These are phyloP conservation scores for Colletotrichum karsti DNA, from an alignment of 2,329 filamentous ascomycete species.

Conservation along the genomic window DNA sequence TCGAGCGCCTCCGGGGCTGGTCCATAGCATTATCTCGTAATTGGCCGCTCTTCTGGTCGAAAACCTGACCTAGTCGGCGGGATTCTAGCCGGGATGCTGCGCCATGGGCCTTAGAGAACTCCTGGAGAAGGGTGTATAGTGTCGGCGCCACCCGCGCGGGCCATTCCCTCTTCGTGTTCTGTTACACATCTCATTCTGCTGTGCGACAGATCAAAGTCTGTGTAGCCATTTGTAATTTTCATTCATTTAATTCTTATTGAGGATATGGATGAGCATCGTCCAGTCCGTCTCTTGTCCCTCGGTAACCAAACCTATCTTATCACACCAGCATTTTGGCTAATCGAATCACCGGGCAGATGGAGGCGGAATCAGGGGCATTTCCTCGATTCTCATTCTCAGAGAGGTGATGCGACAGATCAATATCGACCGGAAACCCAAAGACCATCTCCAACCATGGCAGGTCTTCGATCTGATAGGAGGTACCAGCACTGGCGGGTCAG, in stretches of 20 bases:
- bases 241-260: background rate
- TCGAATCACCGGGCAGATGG: slow-evolving; percentile 8
- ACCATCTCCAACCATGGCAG: slow-evolving; percentile 27
- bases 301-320: background rate
- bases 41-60: no score
- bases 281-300: slow-evolving; percentile 14
- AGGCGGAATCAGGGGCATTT: slow-evolving; percentile 26
- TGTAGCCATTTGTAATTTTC: fast-evolving
- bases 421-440: background rate
- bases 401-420: slow-evolving; percentile 28
- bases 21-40: background rate
- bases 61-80: no score
- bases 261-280: background rate
- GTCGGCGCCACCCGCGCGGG: background rate
- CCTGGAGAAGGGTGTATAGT: background rate
- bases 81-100: background rate
- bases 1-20: background rate
- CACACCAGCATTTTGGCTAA: background rate
- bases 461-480: slow-evolving; percentile 31
- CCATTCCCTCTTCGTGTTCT: background rate
- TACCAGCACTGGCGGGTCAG: slow-evolving; percentile 27
- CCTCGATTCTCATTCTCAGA: slow-evolving; percentile 22
- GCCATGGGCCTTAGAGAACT: background rate
- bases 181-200: background rate
- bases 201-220: fast-evolving